These are phyloP conservation scores for Lichtheimia ramosa DNA, from an alignment of 371 early-diverging fungal genomes.

Conservation along the genomic window DNA sequence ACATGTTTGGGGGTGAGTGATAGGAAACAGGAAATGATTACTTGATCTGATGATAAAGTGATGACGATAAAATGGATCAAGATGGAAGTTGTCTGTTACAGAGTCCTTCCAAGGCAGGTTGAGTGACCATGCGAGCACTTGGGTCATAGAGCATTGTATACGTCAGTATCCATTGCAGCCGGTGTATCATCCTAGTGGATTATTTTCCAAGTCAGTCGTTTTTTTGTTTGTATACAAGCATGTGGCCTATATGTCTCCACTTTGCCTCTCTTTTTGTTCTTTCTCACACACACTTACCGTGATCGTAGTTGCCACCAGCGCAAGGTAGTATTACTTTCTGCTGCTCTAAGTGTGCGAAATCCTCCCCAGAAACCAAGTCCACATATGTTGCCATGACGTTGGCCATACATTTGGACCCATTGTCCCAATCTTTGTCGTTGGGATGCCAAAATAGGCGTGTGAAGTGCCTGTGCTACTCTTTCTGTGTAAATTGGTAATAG, in stretches of 20 bases:
- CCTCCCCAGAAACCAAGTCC: slow-evolving; percentile 45
- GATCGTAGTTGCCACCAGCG: slow-evolving; percentile 38
- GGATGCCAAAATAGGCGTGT: slow-evolving; percentile 22
- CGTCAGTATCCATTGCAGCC: slow-evolving; percentile 43
- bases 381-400: neutral
- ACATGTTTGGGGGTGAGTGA: too few species aligned
- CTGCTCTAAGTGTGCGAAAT: slow-evolving; percentile 27
- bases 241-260: neutral
- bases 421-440: slow-evolving; percentile 17
- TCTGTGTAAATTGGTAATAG: slow-evolving; percentile 47
- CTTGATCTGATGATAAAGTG: neutral
- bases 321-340: slow-evolving; percentile 18
- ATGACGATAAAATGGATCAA: slow-evolving; percentile 5
- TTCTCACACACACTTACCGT: slow-evolving; percentile 14
- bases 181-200: slow-evolving; percentile 37
- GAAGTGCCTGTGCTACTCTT: slow-evolving; percentile 23
- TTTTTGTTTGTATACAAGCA: too few species aligned
- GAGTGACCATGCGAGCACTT: slow-evolving; percentile 33
- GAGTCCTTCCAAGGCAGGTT: slow-evolving; percentile 15
- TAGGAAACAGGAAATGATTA: neutral
- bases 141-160: slow-evolving; percentile 48
- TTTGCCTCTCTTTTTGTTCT: slow-evolving; percentile 1
- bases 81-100: slow-evolving; percentile 3
- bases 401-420: slow-evolving; percentile 27
- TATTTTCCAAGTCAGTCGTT: neutral